Base-by-base conservation (phyloP, 345 rosid genomes). In the Durio zibethinus region DNA sequence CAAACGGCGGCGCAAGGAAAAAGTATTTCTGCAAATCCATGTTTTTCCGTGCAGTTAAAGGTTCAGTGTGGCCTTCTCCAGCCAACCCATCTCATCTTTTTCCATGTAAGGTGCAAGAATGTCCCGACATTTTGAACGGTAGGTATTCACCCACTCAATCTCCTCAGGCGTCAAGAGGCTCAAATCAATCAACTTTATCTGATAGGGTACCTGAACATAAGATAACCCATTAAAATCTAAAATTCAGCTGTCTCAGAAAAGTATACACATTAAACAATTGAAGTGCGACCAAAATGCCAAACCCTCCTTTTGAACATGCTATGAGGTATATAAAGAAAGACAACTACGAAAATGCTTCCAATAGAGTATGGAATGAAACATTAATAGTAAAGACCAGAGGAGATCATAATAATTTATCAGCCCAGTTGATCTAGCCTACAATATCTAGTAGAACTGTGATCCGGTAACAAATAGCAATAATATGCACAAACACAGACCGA, bases 31-130 rank as follows among this genome's bases (percentile, higher is more conserved):
- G n/a, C n/a, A n/a, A n/a, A n/a, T n/a, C n/a, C n/a, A n/a, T n/a
- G n/a, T n/a, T n/a, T n/a, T n/a, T n/a, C n/a, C 74, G 89, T 7
- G 81, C 91, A 8, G 81, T 78, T 18, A 91, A 78, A 62, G 95
- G 90, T 78, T 91, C 94, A 0, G 99, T 94, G 52, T 94, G 52
- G 99, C 99, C 82, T 87, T 90, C 81, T 82, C 86, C 79, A 94
- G 91, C 99, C 99, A 96, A 33, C 88, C 88, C 86, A 82, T 84
- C 89, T 94, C 94, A 18, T 81, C 23, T 70, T 87, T 87, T 74
- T 87, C 86, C 95, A 97, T 62, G 84, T 79, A 86, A 0, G 98
- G 85, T 1, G 90, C 90, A 81, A 94, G 83, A 56, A 89, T 84
- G 60, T 94, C 68, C 62, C 91, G 83, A 77, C 99, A 94, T 67